Conservation (phyloP, 2,329 filamentous ascomycete genomes). For the Clonostachys byssicola region DNA sequence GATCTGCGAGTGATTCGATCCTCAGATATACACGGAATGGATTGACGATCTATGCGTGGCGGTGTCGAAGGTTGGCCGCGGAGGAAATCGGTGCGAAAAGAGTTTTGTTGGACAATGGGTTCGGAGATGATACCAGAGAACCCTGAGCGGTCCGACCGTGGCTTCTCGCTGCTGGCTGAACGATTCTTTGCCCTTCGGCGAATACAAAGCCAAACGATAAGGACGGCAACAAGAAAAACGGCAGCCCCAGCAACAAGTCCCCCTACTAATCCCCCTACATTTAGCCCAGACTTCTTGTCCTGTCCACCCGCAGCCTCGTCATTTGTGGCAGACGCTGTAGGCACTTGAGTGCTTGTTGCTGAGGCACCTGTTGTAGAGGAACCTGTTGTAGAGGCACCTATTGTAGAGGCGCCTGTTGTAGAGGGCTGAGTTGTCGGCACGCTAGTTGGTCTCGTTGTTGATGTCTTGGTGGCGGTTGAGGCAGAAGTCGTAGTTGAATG, state of each 20-base stretch:
- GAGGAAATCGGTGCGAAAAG: conserved; percentile 49
- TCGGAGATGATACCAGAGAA: conserved; percentile 45
- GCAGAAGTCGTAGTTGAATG: conserved; percentile 9
- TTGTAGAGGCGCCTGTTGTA: conserved; percentile 7
- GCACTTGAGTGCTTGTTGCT: conserved; percentile 3
- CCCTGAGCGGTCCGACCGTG: conserved; percentile 14
- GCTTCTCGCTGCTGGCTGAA: conserved; percentile 9
- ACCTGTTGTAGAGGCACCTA: conserved; percentile 6
- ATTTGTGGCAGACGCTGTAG: not conserved
- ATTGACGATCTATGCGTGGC: not conserved
- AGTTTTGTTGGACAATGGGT: conserved; percentile 40
- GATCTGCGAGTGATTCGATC: conserved; percentile 14
- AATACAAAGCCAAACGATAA: conserved; percentile 33
- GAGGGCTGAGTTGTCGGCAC: not conserved
- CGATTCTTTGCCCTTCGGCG: conserved; percentile 14
- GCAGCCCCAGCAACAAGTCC: conserved; percentile 42
- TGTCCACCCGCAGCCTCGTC: conserved; percentile 2
- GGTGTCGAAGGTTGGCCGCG: conserved; percentile 12
- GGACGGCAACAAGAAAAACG: conserved; percentile 30
- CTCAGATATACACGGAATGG: not conserved
- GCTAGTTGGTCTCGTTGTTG: not conserved
- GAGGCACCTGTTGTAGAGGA: conserved; percentile 5
- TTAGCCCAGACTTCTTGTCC: conserved; percentile 14
- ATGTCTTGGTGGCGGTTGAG: conserved; percentile 2
- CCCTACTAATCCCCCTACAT: conserved; percentile 35